A percentile compares a stretch with the other conserved stretches of the same genome.
Conservation (phyloP, 495 filamentous ascomycete species). For the Astrothelium subdiscretum region DNA sequence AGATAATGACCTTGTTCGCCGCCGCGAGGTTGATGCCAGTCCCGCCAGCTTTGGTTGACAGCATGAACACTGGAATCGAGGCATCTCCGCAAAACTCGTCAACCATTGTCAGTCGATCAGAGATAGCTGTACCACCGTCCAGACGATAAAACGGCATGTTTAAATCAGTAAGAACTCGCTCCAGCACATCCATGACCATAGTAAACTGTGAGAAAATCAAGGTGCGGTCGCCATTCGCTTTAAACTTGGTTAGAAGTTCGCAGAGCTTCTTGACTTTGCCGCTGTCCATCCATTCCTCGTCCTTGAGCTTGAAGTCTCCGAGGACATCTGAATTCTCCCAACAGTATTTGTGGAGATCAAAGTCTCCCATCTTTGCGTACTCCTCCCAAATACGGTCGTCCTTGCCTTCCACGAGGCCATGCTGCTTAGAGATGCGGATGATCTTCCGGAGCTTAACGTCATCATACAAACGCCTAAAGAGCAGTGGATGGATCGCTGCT, state of each 20-base stretch:
- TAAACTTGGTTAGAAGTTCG: slow-evolving; percentile 58
- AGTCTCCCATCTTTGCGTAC: slow-evolving; percentile 42
- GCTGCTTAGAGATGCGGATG: slow-evolving; percentile 51
- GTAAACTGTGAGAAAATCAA: slow-evolving; percentile 90
- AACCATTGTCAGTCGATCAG: slow-evolving; percentile 72
- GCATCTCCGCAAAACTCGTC: slow-evolving; percentile 69
- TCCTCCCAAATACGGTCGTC: slow-evolving; percentile 59
- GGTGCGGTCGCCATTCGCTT: slow-evolving; percentile 70
- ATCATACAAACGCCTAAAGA: slow-evolving; percentile 70
- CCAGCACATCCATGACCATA: slow-evolving; percentile 79
- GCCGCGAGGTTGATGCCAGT: slow-evolving; percentile 90
- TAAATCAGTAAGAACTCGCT: slow-evolving; percentile 64
- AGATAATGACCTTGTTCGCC: slow-evolving; percentile 96
- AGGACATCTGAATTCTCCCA: slow-evolving; percentile 48
- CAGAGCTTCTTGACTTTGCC: slow-evolving; percentile 75
- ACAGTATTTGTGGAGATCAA: slow-evolving; percentile 73
- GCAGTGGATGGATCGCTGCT: slow-evolving; percentile 82
- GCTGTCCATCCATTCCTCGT: slow-evolving; percentile 79
- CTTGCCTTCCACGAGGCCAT: slow-evolving; percentile 46
- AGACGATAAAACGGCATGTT: slow-evolving; percentile 66
- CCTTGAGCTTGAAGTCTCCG: slow-evolving; percentile 54
- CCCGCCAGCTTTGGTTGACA: slow-evolving; percentile 87
- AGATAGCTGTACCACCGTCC: slow-evolving; percentile 74
- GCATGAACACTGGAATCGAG: slow-evolving; percentile 78
- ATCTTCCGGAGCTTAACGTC: slow-evolving; percentile 66